A percentile compares a stretch with the other conserved stretches of the same genome.
Evolutionary conservation across 2,329 filamentous ascomycete genomes (phyloP).

Genomic region (Corynespora cassiicola): DNA sequence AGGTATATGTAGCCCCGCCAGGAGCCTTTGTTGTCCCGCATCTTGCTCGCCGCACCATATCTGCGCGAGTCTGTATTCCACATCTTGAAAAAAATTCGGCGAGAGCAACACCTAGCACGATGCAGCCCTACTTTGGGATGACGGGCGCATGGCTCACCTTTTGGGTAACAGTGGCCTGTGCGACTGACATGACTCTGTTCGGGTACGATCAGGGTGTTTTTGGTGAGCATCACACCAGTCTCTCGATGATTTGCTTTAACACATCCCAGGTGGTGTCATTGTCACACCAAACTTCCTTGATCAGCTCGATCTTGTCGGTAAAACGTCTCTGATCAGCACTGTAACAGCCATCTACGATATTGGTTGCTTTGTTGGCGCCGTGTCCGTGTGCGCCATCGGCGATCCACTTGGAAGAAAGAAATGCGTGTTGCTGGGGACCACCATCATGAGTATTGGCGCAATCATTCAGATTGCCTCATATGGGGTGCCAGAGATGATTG

Average conservation of each 20-base stretch:
- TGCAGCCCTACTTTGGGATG: conserved; percentile 59
- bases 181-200: conserved; percentile 49
- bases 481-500: conserved; percentile 57
- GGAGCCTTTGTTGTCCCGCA: too few relatives aligned
- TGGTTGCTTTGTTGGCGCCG: conserved; percentile 65
- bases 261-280: conserved; percentile 55
- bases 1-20: too few relatives aligned
- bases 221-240: conserved; percentile 35
- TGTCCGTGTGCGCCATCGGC: conserved; percentile 53
- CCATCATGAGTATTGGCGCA: conserved; percentile 57
- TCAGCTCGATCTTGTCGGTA: conserved; percentile 52
- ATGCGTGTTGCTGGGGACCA: conserved; percentile 55
- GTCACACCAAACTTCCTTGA: conserved; percentile 61
- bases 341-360: conserved; percentile 66
- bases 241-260: conserved; percentile 1
- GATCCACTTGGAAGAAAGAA: conserved; percentile 58
- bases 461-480: conserved; percentile 56
- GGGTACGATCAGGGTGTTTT: conserved; percentile 62
- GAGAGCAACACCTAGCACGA: too few relatives aligned
- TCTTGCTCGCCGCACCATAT: too few relatives aligned
- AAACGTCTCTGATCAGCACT: conserved; percentile 50
- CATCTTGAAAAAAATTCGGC: too few relatives aligned
- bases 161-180: conserved; percentile 57
- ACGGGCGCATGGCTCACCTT: conserved; percentile 64
- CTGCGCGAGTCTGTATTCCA: too few relatives aligned